phyloP scores from a whole-genome alignment of 441 rosid species.

The Breynia disticha region DNA sequence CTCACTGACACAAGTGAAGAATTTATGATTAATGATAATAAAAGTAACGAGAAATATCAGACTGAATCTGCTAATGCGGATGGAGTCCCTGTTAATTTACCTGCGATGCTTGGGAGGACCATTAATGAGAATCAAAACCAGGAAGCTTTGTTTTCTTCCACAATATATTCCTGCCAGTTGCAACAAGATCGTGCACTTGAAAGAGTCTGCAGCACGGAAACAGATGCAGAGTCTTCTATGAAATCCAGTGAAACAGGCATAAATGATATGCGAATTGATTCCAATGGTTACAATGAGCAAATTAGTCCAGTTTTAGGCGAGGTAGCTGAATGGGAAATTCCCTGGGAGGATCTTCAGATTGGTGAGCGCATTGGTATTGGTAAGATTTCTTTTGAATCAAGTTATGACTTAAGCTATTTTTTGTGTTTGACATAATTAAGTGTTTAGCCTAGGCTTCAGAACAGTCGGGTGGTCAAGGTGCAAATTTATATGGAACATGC shows the following conservation, averaged over 20 bases:
- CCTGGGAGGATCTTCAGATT: slow-evolving; percentile 92
- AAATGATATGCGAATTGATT: slow-evolving; percentile 23
- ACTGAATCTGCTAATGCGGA: slow-evolving; percentile 18
- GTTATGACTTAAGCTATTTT: neutral
- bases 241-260: slow-evolving; percentile 25
- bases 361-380: slow-evolving; percentile 98
- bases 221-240: slow-evolving; percentile 27
- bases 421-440: neutral
- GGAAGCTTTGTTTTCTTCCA: slow-evolving; percentile 20
- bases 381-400: slow-evolving; percentile 29
- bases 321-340: slow-evolving; percentile 87
- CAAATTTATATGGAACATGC: too few species aligned
- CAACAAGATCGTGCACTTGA: slow-evolving; percentile 23
- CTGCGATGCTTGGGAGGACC: slow-evolving; percentile 4
- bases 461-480: too few species aligned
- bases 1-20: slow-evolving; percentile 25
- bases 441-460: too few species aligned
- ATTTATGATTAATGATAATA: slow-evolving; percentile 18
- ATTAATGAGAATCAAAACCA: slow-evolving; percentile 18
- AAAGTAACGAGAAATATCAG: slow-evolving; percentile 21
- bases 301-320: slow-evolving; percentile 64
- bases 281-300: slow-evolving; percentile 40
- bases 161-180: slow-evolving; percentile 33
- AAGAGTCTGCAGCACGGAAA: slow-evolving; percentile 20
- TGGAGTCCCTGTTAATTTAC: slow-evolving; percentile 12